Base-by-base conservation (phyloP, 257 asterid species). In the Plantago ovata region DNA sequence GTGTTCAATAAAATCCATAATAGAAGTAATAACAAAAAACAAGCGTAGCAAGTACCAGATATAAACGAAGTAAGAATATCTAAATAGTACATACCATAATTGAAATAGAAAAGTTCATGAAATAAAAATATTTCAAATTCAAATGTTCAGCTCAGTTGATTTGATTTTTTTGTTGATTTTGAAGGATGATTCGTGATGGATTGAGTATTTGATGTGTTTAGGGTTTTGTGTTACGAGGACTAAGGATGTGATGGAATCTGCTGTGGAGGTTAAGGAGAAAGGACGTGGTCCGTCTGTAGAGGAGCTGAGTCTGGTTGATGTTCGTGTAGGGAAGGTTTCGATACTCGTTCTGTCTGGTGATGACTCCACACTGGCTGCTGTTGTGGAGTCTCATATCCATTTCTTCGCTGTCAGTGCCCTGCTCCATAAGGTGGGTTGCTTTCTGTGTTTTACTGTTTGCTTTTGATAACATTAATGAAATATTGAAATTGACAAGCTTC, bases 391-490 rank as follows among this genome's bases (percentile, higher is more conserved):
- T 65, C 53, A 71, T 41, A 53, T 84, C 64, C 83, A 92, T 72
- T 80, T 92, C 77, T 92, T 79, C 62, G 86, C 93, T 23, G 84
- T 85, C 53, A 80, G 95, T 56, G 89, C 96, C 60, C 67, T 92
- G 68, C 93, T 84, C 46, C 85, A 77, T 42, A 83, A 88, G 93
- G 98, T 79, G 62, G 14, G 20, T 47, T 32, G 8, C 22, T 4
- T 66, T 44, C 21, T 36, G 57, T 14, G 28, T 63, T 22, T 6
- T 56, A 12, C 9, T 13, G 6, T 47, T 62, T 6, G 9, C 42
- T 9, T 20, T 44, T 44, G 50, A 4, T 42, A 3, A 15, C 6
- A 42, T 42, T 42, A 1, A 15, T 13, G 15, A 42, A 10, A 15
- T 3, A 13, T 3, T 42, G 14, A 42, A 42, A 6, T 42, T 3